A percentile compares a stretch with the other conserved stretches of the same genome.
phyloP scores from a whole-genome alignment of 2,329 filamentous ascomycete species.

The Neofusicoccum cordaticola region DNA sequence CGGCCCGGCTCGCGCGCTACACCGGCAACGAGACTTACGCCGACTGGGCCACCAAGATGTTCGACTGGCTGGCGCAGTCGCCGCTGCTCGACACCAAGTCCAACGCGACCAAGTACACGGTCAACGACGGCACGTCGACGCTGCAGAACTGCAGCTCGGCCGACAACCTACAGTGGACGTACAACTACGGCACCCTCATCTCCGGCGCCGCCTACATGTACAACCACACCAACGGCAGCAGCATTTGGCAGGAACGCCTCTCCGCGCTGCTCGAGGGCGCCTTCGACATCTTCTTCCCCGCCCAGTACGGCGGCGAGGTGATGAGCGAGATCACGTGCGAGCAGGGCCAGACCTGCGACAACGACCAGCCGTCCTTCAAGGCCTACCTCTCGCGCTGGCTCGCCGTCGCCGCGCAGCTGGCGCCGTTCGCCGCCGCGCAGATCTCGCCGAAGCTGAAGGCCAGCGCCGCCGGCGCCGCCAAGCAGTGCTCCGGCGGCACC shows the following conservation, averaged over 20 bases:
- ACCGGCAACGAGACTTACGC: slow-evolving; percentile 38
- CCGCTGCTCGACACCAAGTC: slow-evolving; percentile 20
- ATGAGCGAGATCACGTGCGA: slow-evolving; percentile 48
- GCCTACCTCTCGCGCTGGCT: slow-evolving; percentile 49
- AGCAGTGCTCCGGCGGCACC: slow-evolving; percentile 49
- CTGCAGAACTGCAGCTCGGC: slow-evolving; percentile 28
- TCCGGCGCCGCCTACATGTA: slow-evolving; percentile 38
- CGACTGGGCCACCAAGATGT: slow-evolving; percentile 34
- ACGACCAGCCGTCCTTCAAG: slow-evolving; percentile 46
- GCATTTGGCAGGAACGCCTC: slow-evolving; percentile 31
- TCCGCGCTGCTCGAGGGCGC: slow-evolving; percentile 32
- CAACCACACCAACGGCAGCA: slow-evolving; percentile 37
- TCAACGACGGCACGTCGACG: slow-evolving; percentile 29
- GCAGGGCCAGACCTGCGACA: slow-evolving; percentile 38
- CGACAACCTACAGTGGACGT: slow-evolving; percentile 34
- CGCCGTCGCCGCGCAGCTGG: slow-evolving; percentile 56
- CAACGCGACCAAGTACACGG: slow-evolving; percentile 20
- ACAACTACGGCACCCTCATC: slow-evolving; percentile 38
- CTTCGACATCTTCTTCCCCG: slow-evolving; percentile 39
- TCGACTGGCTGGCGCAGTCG: slow-evolving; percentile 33
- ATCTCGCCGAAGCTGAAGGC: slow-evolving; percentile 54
- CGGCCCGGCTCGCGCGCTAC: slow-evolving; percentile 36
- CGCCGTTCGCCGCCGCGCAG: slow-evolving; percentile 52
- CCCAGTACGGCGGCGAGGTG: slow-evolving; percentile 30
- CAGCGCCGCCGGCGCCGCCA: slow-evolving; percentile 55